A percentile compares a stretch with the other conserved stretches of the same genome.
These are phyloP conservation scores for Laburnicola sp. DNA, from an alignment of 2,329 filamentous ascomycete species.

Conservation along the genomic window DNA sequence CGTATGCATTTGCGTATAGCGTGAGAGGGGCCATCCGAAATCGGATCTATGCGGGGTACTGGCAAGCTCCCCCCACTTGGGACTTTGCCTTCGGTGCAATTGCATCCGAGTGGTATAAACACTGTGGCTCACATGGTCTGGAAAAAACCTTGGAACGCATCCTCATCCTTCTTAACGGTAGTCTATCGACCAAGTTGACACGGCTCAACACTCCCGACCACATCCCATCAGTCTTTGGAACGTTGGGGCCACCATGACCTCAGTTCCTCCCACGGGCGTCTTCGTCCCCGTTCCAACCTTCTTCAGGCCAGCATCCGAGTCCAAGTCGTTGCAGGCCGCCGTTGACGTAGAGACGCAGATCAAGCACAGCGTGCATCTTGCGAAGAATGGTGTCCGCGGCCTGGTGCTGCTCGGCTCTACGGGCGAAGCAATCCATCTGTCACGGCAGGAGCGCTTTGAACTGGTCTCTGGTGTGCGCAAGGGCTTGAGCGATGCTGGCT, in stretches of 20 bases:
- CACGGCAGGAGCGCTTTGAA: slow-evolving; percentile 58
- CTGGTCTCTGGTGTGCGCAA: slow-evolving; percentile 60
- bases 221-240: not conserved
- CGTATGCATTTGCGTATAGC: no score
- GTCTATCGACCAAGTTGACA: not conserved
- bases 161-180: not conserved
- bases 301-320: slow-evolving; percentile 57
- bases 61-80: not conserved
- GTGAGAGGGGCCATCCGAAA: not conserved
- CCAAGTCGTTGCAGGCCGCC: slow-evolving; percentile 52
- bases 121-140: not conserved
- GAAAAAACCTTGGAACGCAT: no score
- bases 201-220: not conserved
- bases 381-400: slow-evolving; percentile 62
- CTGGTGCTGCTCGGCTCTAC: slow-evolving; percentile 66
- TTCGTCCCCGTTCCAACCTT: slow-evolving; percentile 62
- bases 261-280: slow-evolving; percentile 42
- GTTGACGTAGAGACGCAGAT: slow-evolving; percentile 63
- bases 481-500: slow-evolving; percentile 60
- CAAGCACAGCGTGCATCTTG: slow-evolving; percentile 63
- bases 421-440: slow-evolving; percentile 66
- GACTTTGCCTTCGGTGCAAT: not conserved
- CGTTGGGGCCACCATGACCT: slow-evolving; percentile 27
- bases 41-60: slow-evolving; percentile 5
- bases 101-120: not conserved